These are phyloP conservation scores for Podaxis carcinomalis DNA, from an alignment of 768 basidiomycete species.

Conservation along the genomic window DNA sequence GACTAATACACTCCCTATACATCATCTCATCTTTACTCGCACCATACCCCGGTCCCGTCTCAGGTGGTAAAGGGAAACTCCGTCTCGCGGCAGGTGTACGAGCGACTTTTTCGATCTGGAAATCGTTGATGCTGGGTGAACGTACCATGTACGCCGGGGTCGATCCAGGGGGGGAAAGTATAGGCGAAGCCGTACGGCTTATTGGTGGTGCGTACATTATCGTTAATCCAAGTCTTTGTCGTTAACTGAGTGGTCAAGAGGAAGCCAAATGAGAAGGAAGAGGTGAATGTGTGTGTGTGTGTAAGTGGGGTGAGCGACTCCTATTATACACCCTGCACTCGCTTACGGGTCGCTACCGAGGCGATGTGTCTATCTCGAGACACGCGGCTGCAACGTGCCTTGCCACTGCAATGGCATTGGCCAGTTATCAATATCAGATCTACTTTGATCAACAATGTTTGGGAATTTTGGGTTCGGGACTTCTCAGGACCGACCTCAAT, in stretches of 20 bases:
- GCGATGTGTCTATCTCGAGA: neutral
- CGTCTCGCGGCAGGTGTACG: slow-evolving; percentile 31
- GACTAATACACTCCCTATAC: slow-evolving; percentile 50
- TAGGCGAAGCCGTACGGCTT: slow-evolving; percentile 13
- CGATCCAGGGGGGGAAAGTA: neutral
- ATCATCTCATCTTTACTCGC: slow-evolving; percentile 40
- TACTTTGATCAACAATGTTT: neutral
- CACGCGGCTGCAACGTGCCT: slow-evolving; percentile 15
- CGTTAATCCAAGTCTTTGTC: neutral
- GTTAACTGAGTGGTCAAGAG: neutral
- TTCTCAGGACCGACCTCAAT: neutral
- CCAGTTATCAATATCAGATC: neutral
- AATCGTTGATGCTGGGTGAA: slow-evolving; percentile 45
- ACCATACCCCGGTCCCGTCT: slow-evolving; percentile 28
- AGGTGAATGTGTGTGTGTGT: neutral
- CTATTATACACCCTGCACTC: slow-evolving; percentile 2
- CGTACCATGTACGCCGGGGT: slow-evolving; percentile 18
- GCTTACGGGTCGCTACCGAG: neutral
- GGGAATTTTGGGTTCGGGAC: neutral
- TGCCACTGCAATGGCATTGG: neutral
- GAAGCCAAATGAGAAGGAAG: neutral
- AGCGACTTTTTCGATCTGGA: slow-evolving; percentile 60
- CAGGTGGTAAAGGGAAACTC: slow-evolving; percentile 25
- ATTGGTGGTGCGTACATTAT: slow-evolving; percentile 14
- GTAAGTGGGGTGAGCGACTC: neutral